phyloP scores from a whole-genome alignment of 2,329 filamentous ascomycete species.

The Dactylellina sp. region DNA sequence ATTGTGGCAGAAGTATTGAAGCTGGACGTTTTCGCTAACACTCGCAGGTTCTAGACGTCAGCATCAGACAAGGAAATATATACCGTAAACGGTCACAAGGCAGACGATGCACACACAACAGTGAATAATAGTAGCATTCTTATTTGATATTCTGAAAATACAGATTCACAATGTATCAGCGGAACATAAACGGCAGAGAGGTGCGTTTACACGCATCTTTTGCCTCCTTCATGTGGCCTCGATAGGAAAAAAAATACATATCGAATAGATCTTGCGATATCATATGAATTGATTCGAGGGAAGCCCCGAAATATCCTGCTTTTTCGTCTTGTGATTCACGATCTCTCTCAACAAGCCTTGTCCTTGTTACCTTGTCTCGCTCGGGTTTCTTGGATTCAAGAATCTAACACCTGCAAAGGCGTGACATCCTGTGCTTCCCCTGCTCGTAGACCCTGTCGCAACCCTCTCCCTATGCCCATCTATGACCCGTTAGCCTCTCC shows the following conservation, averaged over 20 bases:
- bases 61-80: too few relatives aligned
- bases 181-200: too few relatives aligned
- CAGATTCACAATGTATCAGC: too few relatives aligned
- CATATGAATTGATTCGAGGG: neutral
- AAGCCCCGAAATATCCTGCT: conserved; percentile 1
- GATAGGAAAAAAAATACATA: too few relatives aligned
- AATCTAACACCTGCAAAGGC: conserved; percentile 9
- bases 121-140: too few relatives aligned
- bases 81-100: too few relatives aligned
- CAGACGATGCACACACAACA: too few relatives aligned
- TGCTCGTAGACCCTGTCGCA: conserved; percentile 34
- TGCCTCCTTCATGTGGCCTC: too few relatives aligned
- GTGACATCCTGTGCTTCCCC: conserved; percentile 16
- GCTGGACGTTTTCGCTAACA: conserved; percentile 1
- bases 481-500: conserved; percentile 11
- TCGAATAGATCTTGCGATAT: conserved; percentile 22
- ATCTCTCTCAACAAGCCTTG: conserved; percentile 9
- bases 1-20: conserved; percentile 34
- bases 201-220: too few relatives aligned
- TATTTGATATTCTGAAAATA: too few relatives aligned
- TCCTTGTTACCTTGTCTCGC: conserved; percentile 29
- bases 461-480: conserved; percentile 29
- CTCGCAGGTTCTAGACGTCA: conserved; percentile 7
- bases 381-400: conserved; percentile 35
- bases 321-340: conserved; percentile 39